phyloP scores from a whole-genome alignment of 768 basidiomycete species.

The Calocera viscosa region DNA sequence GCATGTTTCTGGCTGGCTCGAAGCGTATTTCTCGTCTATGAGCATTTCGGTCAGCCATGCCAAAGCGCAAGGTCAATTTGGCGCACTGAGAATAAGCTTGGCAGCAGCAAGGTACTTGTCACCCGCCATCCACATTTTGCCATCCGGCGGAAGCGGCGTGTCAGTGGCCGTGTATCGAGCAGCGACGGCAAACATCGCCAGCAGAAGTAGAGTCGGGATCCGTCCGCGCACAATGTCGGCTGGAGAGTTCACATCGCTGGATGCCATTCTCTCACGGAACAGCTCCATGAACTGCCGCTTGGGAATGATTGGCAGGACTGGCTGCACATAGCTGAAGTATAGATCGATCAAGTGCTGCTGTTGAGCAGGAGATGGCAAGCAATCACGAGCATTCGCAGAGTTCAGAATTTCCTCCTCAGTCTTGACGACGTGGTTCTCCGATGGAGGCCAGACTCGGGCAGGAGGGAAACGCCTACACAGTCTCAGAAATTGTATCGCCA shows the following conservation, averaged over 20 bases:
- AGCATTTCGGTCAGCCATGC: not conserved
- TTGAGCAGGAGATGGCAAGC: constrained; percentile 43
- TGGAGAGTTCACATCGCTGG: constrained; percentile 8
- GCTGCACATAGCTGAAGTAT: constrained; percentile 74
- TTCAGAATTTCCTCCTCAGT: constrained; percentile 20
- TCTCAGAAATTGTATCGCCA: not conserved
- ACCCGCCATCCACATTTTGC: constrained; percentile 73
- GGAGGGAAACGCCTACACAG: constrained; percentile 50
- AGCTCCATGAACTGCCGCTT: constrained; percentile 55
- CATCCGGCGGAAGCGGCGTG: constrained; percentile 33
- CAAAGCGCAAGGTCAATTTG: not conserved
- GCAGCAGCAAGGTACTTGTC: constrained; percentile 58
- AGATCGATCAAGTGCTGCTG: constrained; percentile 62
- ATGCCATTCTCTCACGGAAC: constrained; percentile 24
- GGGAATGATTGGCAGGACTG: constrained; percentile 63
- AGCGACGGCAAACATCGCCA: constrained; percentile 75
- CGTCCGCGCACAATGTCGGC: constrained; percentile 14
- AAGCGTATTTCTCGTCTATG: constrained; percentile 47
- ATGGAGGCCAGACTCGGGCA: constrained; percentile 84
- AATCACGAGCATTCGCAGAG: constrained; percentile 24
- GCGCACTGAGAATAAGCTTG: constrained; percentile 41
- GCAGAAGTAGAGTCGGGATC: constrained; percentile 52
- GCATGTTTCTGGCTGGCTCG: constrained; percentile 59
- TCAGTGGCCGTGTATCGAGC: constrained; percentile 52
- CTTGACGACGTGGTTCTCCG: constrained; percentile 15